Percentiles rank a stretch among this genome's conserved stretches.
These are phyloP conservation scores for Pleurotus platypus DNA, from an alignment of 768 basidiomycete genomes.

Conservation along the genomic window DNA sequence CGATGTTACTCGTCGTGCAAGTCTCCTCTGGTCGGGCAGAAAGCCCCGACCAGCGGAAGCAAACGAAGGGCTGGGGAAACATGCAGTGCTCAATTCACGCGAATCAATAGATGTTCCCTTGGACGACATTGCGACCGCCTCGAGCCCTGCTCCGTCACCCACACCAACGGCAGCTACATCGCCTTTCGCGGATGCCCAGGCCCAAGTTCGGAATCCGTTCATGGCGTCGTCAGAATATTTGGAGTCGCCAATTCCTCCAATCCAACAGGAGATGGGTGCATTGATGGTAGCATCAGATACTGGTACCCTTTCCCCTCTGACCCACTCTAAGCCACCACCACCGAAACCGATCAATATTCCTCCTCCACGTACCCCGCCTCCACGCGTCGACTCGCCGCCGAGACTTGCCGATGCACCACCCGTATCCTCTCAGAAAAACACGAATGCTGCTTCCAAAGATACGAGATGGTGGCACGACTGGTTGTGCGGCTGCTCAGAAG, in stretches of 20 bases:
- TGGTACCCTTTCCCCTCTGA: constrained; percentile 7
- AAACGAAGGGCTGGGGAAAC: constrained; percentile 29
- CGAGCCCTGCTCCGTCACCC: constrained; percentile 36
- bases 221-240: neutral
- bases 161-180: constrained; percentile 40
- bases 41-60: constrained; percentile 25
- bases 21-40: constrained; percentile 49
- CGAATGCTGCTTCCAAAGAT: constrained; percentile 30
- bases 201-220: neutral
- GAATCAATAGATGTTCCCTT: constrained; percentile 58
- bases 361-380: constrained; percentile 53
- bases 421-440: constrained; percentile 14
- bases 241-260: neutral
- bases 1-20: constrained; percentile 57
- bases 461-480: constrained; percentile 84
- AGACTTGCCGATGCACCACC: constrained; percentile 29
- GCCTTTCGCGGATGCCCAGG: constrained; percentile 42
- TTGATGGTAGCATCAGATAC: neutral
- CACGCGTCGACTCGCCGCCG: constrained; percentile 35
- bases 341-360: constrained; percentile 63
- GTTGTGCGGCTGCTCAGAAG: constrained; percentile 78
- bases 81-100: constrained; percentile 45
- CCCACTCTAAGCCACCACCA: constrained; percentile 32
- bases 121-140: constrained; percentile 39
- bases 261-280: neutral